Evolutionary conservation across 1,284 basidiomycete genomes (phyloP).

Genomic region (Cutaneotrichosporon sp.): DNA sequence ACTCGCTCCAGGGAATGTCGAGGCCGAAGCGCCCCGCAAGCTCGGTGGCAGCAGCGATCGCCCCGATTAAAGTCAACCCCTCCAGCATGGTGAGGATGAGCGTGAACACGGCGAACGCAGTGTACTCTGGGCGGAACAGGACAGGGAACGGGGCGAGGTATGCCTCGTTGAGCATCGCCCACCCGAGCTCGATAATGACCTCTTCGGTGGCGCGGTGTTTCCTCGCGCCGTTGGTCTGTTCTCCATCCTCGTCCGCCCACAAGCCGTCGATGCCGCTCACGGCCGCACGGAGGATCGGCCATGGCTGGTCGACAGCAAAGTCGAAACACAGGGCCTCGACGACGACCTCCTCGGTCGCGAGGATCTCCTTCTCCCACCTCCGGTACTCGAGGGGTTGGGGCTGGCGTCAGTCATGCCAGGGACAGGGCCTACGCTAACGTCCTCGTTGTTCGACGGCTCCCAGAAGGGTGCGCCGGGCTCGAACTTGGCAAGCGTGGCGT

Average conservation of each 20-base stretch:
- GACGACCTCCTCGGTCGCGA: conserved; percentile 77
- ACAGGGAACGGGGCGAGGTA: conserved; percentile 33
- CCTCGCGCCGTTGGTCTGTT: conserved; percentile 9
- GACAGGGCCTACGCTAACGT: conserved; percentile 7
- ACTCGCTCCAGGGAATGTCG: conserved; percentile 22
- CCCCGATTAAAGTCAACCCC: conserved; percentile 24
- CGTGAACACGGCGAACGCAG: conserved; percentile 33
- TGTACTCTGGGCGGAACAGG: conserved; percentile 30
- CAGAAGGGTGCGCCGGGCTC: conserved; percentile 27
- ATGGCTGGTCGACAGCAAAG: conserved; percentile 79
- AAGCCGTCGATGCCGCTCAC: conserved; percentile 51
- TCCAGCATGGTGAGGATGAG: conserved; percentile 34
- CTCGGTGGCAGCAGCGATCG: conserved; percentile 29
- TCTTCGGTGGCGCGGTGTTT: conserved; percentile 27
- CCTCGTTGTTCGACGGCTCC: conserved; percentile 25
- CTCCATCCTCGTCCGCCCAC: conserved; percentile 5
- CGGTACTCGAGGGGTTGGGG: conserved; percentile 65
- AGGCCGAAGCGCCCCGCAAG: conserved; percentile 33
- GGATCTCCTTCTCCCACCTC: conserved; percentile 69
- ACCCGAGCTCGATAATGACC: conserved; percentile 29
- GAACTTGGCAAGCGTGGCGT: conserved; percentile 39
- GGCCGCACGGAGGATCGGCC: conserved; percentile 69
- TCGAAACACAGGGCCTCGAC: conserved; percentile 91
- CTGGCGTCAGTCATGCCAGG: background rate
- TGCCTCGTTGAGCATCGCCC: conserved; percentile 38